Conservation (phyloP, 2,329 filamentous ascomycete species). For the Fusarium ramigenum region DNA sequence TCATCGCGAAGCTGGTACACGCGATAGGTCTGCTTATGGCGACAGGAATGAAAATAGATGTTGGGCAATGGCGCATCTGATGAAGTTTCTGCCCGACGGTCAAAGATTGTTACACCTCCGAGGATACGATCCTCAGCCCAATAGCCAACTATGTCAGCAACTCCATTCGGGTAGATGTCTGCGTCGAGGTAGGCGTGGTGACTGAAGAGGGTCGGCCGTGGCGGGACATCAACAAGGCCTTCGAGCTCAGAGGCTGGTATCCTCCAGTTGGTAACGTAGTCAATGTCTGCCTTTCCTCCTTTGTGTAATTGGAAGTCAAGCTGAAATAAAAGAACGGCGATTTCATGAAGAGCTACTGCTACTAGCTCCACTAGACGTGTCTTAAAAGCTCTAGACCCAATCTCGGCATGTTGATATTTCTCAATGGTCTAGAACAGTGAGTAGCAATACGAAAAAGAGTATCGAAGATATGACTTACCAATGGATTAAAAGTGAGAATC, state of each 20-base stretch:
- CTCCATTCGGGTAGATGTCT: not conserved
- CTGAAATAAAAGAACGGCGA: not conserved
- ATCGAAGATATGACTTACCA: not conserved
- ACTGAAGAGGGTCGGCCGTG: not conserved
- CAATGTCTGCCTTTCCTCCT: not conserved
- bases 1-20: not conserved
- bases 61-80: not conserved
- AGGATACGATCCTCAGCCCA: not conserved
- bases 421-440: not conserved
- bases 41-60: not conserved
- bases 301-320: not conserved
- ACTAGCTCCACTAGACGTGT: not conserved
- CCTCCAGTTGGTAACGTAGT: not conserved
- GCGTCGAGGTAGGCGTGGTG: not conserved
- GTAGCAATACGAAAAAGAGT: not conserved
- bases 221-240: not conserved
- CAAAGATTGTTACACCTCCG: not conserved
- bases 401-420: not conserved
- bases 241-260: not conserved
- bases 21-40: not conserved
- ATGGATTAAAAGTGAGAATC: not conserved
- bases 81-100: not conserved
- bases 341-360: not conserved
- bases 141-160: not conserved
- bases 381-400: not conserved